Conservation (phyloP, 345 rosid species). For the Dimocarpus longan region DNA sequence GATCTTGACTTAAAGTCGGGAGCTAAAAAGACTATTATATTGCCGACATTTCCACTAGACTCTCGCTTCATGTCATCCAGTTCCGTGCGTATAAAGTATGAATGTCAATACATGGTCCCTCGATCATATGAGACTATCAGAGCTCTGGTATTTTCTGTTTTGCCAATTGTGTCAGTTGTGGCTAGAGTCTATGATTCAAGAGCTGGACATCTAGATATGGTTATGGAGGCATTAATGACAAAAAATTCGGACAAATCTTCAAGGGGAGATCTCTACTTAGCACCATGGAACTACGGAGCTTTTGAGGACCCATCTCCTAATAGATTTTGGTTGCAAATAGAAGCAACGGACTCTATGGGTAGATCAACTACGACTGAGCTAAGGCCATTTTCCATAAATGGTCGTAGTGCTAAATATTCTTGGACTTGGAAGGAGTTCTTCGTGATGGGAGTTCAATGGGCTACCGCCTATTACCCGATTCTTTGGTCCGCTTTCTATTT, state of each 20-base stretch:
- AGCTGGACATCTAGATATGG: constrained; percentile 54
- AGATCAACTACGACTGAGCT: constrained; percentile 57
- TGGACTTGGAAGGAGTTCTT: constrained; percentile 96
- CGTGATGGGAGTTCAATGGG: constrained; percentile 93
- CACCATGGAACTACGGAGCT: constrained; percentile 87
- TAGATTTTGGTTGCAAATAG: constrained; percentile 88
- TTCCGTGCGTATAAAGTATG: constrained; percentile 52
- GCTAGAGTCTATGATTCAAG: constrained; percentile 76
- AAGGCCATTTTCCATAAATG: constrained; percentile 81
- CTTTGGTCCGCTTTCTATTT: constrained; percentile 56
- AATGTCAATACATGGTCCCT: constrained; percentile 69
- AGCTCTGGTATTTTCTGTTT: constrained; percentile 77
- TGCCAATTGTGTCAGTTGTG: constrained; percentile 62
- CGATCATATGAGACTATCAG: constrained; percentile 82
- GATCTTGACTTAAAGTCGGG: constrained; percentile 71
- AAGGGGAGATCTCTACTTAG: constrained; percentile 69
- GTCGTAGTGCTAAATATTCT: constrained; percentile 54
- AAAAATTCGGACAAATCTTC: constrained; percentile 47
- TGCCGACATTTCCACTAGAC: constrained; percentile 93
- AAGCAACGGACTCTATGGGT: constrained; percentile 61
- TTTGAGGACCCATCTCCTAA: constrained; percentile 86
- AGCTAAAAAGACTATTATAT: constrained; percentile 55
- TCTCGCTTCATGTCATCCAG: constrained; percentile 87
- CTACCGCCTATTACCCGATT: constrained; percentile 64
- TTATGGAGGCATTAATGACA: constrained; percentile 77